Conservation (phyloP, 179 eudicot species). For the Beta corolliflora region DNA sequence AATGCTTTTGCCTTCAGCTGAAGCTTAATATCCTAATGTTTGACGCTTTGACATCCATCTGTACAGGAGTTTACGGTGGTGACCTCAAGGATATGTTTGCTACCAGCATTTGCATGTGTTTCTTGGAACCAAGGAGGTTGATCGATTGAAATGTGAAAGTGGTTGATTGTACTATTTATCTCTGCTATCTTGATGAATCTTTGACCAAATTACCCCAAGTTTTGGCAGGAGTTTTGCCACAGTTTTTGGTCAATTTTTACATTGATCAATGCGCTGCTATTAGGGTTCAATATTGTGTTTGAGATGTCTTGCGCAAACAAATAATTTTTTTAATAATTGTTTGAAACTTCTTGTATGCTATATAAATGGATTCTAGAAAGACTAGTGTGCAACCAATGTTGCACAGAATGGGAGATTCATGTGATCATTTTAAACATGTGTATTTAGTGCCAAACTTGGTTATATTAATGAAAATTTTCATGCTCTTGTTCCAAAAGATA, state of each 20-base stretch:
- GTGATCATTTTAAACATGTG: neutral
- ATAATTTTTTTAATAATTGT: neutral
- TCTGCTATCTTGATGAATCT: neutral
- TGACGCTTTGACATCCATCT: neutral
- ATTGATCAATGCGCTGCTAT: neutral
- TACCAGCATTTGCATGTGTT: neutral
- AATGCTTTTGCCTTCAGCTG: too few species aligned
- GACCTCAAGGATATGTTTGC: neutral
- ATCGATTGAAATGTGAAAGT: neutral
- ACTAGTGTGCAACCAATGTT: too few species aligned
- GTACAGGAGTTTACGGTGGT: neutral
- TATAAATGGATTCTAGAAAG: too few species aligned
- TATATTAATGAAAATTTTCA: neutral
- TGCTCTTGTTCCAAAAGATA: neutral
- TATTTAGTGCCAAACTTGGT: neutral
- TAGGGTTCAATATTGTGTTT: neutral
- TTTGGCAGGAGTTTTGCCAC: neutral
- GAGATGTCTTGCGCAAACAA: neutral
- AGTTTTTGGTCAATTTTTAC: constrained; percentile 1
- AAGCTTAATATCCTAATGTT: too few species aligned
- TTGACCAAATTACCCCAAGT: neutral
- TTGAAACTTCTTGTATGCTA: neutral
- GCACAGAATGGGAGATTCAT: too few species aligned
- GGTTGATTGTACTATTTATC: neutral
- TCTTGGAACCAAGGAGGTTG: neutral